These are phyloP conservation scores for Boletales sp. DNA, from an alignment of 768 basidiomycete species.

Conservation along the genomic window DNA sequence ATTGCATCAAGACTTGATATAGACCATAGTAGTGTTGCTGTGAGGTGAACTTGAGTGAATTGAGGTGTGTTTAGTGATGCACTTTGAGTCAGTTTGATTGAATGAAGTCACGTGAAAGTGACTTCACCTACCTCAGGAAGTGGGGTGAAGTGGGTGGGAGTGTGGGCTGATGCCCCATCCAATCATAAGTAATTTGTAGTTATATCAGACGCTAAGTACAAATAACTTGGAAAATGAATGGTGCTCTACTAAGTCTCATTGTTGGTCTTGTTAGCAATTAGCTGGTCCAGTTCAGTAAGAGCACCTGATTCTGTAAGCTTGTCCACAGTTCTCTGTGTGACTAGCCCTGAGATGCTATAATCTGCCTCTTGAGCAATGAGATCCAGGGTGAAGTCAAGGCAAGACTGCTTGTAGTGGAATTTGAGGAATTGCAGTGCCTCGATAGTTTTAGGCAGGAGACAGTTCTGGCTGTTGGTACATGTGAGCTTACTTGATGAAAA, in stretches of 20 bases:
- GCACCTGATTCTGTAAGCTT: neutral
- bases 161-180: neutral
- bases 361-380: neutral
- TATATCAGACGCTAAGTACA: too few relatives aligned
- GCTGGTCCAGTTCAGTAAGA: neutral
- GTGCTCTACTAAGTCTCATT: too few relatives aligned
- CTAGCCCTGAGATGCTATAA: neutral
- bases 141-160: neutral
- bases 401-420: slow-evolving; percentile 21
- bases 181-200: neutral
- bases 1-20: too few relatives aligned
- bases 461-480: neutral
- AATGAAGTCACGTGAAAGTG: neutral
- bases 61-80: neutral
- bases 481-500: slow-evolving; percentile 12
- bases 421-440: slow-evolving; percentile 27
- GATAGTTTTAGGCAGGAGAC: neutral
- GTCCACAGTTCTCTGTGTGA: neutral
- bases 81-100: neutral
- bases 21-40: neutral
- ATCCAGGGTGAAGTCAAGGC: neutral
- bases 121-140: neutral
- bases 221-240: too few relatives aligned
- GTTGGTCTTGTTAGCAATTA: neutral
- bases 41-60: neutral